These are phyloP conservation scores for Porogramme epimiltina DNA, from an alignment of 1,284 basidiomycete genomes.

Conservation along the genomic window DNA sequence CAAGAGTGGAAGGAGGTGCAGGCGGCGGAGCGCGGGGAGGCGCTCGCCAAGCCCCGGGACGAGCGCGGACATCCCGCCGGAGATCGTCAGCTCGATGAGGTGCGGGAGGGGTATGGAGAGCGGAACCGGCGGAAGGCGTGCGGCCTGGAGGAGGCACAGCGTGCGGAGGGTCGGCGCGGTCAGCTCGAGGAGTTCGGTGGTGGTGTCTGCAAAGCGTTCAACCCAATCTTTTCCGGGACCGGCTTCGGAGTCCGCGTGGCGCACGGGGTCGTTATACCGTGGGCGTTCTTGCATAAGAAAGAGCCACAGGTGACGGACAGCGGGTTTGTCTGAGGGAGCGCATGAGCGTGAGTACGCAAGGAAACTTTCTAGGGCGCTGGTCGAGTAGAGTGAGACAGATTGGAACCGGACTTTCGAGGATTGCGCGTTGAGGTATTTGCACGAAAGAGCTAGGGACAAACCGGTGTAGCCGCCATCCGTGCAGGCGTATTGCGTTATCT, in stretches of 20 bases:
- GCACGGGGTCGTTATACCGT: not conserved
- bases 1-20: not conserved
- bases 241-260: no score
- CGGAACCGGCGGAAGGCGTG: no score
- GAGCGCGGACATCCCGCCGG: not conserved
- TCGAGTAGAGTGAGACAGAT: not conserved
- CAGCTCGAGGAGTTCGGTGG: not conserved
- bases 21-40: not conserved
- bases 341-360: not conserved
- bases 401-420: not conserved
- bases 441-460: not conserved
- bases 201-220: not conserved
- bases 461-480: constrained; percentile 1
- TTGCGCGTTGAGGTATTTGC: not conserved
- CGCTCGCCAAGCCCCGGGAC: not conserved
- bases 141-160: not conserved
- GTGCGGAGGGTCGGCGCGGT: not conserved
- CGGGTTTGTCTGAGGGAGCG: not conserved
- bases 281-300: not conserved
- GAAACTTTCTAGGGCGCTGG: not conserved
- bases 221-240: no score
- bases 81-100: not conserved
- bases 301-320: not conserved
- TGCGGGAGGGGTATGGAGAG: no score
- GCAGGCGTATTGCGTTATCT: not conserved